Base-by-base conservation (phyloP, 345 rosid species). In the Brassica carinata region DNA sequence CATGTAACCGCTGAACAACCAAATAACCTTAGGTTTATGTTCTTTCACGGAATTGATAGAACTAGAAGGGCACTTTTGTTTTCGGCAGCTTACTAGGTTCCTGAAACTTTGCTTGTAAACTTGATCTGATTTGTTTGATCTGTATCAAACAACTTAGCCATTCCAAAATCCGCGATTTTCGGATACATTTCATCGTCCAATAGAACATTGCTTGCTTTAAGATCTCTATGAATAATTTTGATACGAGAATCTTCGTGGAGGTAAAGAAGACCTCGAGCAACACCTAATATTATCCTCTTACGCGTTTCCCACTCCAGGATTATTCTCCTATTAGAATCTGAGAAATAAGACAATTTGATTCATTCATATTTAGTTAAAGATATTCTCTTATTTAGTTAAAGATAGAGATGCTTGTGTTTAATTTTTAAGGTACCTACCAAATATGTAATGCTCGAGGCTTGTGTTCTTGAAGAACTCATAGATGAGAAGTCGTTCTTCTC, bases 71-170 rank as follows among this genome's bases (percentile, higher is more conserved):
- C 10, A 8, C 10, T 43, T 11, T 34, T 34, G 5, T 55, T 55
- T 55, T 2, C 19, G 62, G 23, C 8, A 53, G 19, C 59, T 55
- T 55, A 55, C 62, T 55, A 55, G 62, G 62, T 55, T 55, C 62
- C 62, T 55, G 62, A 55, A 55, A 55, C 62, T 55, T 55, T 55
- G 62, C 62, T 55, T 55, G 62, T 55, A 55, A 15, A 55, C 62
- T 55, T 55, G 62, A 17, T 55, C 3, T 55, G 62, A 55, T 55
- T 55, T 55, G 62, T 55, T 55, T 55, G 62, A 18, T 55, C 62
- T 55, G 62, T 55, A 17, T 55, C 62, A 55, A 55, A 55, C 62
- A 55, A 55, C 62, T 55, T 55, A 7, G 62, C 62, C 62, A 17
- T 55, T 55, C 62, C 62, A 55, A 55, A 55, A 55, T 55, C 62